Percentiles rank a stretch among this genome's conserved stretches.
These are phyloP conservation scores for Oxytropis ochrocephala DNA, from an alignment of 306 rosid genomes.

Conservation along the genomic window DNA sequence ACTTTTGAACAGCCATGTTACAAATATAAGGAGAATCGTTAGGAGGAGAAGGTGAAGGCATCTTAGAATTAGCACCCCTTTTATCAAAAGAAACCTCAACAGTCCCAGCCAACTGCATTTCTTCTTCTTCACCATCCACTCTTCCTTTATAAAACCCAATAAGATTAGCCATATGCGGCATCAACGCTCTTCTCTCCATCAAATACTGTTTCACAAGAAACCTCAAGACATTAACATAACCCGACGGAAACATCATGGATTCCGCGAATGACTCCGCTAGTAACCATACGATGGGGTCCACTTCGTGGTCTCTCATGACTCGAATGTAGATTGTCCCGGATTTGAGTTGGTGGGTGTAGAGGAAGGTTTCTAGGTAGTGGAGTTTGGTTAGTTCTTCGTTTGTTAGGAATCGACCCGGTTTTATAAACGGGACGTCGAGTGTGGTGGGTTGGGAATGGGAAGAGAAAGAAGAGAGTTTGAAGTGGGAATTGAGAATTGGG, in stretches of 20 bases:
- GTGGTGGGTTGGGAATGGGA: not conserved
- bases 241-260: constrained; percentile 58
- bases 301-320: constrained; percentile 60
- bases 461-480: constrained; percentile 43
- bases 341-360: constrained; percentile 43
- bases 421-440: constrained; percentile 37
- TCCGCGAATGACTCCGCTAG: constrained; percentile 80
- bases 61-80: constrained; percentile 58
- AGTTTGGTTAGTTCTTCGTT: constrained; percentile 54
- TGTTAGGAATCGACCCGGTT: constrained; percentile 56
- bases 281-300: constrained; percentile 47
- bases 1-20: constrained; percentile 59
- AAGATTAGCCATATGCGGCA: constrained; percentile 79
- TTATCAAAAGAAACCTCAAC: constrained; percentile 77
- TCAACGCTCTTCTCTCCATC: constrained; percentile 44
- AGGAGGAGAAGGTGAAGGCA: constrained; percentile 81
- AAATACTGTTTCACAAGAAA: constrained; percentile 74
- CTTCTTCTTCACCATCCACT: constrained; percentile 12
- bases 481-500: constrained; percentile 23
- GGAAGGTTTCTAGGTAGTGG: constrained; percentile 43
- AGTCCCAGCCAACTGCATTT: constrained; percentile 62
- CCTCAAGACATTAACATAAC: constrained; percentile 45
- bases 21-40: constrained; percentile 66
- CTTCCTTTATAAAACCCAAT: constrained; percentile 56
- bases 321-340: constrained; percentile 74